Base-by-base conservation (phyloP, 768 basidiomycete species). In the Rhizopogon vinicolor region DNA sequence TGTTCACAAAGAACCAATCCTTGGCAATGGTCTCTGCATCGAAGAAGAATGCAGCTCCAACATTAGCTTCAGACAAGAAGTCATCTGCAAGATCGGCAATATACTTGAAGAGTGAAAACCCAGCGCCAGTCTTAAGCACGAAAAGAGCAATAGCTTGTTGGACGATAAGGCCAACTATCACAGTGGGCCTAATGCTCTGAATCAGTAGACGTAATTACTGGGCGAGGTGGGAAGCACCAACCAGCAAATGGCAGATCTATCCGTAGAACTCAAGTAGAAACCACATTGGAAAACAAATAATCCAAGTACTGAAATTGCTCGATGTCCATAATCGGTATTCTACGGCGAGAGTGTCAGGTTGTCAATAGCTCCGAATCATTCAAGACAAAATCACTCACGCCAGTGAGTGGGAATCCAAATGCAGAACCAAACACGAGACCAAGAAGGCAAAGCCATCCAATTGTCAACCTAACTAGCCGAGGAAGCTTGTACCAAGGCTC, bases 111-210 rank as follows among this genome's bases (percentile, higher is more conserved):
- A 95, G 80, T 19, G 79, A 79, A 71, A 87, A 93, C 18, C 93
- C 93, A 44, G 91, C 92, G 44, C 74, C 73, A 12, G 86, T 81
- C 74, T 93, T 94, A 63, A 97, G 80, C 35, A 95, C 93, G 67
- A 96, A 93, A 43, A 96, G 78, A 1, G 93, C 93, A 44, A 95
- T 82, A 16, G 75, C 82, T 74, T 94, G 92, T 66, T 97, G 93
- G 42, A 87, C 62, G 71, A 93, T 86, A 18, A 95, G 75, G 18
- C 93, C 93, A 46, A 92, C 86, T 55, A 94, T 85, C 62, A 93
- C 82, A n/a, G 92, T 93, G 13, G 83, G 87, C 89, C 87, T 88
- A 42, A 2, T 35, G 35, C 16, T 49, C 85, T 54, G 93, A 85
- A 62, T 93, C 81, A 25, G 91, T 91, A n/a, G 83, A 85, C 88